phyloP scores from a whole-genome alignment of 129 eudicot genomes.

The Flaveria sonorensis region DNA sequence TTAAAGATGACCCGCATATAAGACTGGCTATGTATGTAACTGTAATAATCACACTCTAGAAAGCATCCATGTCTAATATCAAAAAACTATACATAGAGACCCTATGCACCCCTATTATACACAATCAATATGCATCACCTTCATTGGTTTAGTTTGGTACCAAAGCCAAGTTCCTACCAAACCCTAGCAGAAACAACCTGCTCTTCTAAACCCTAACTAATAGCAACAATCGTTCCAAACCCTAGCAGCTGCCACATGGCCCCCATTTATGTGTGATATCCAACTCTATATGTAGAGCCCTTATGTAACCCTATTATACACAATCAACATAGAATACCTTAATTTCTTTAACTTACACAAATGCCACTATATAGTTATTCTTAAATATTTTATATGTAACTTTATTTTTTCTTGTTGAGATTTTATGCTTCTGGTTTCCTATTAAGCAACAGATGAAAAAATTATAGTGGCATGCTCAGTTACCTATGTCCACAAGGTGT shows the following conservation, averaged over 20 bases:
- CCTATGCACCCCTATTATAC: no score
- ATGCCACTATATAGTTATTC: slow-evolving; percentile 6
- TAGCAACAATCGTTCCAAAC: no score
- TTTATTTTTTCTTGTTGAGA: background rate
- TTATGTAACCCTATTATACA: background rate
- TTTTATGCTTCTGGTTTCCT: background rate
- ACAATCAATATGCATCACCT: no score
- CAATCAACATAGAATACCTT: background rate
- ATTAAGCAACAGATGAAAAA: background rate
- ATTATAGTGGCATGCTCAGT: background rate
- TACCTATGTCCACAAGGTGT: background rate
- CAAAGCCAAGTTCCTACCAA: no score
- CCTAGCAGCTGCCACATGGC: background rate
- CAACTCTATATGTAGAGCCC: background rate
- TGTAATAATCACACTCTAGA: no score
- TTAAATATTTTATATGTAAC: background rate
- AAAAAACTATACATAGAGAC: no score
- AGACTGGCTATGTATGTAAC: background rate
- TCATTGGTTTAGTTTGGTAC: no score
- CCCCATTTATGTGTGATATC: background rate
- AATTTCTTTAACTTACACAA: background rate
- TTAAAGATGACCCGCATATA: background rate
- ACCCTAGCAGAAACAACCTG: no score
- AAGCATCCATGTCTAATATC: no score
- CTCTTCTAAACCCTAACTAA: no score